Evolutionary conservation across 371 early-diverging fungal genomes (phyloP).

Genomic region (Polyrhizophydium stewartii): DNA sequence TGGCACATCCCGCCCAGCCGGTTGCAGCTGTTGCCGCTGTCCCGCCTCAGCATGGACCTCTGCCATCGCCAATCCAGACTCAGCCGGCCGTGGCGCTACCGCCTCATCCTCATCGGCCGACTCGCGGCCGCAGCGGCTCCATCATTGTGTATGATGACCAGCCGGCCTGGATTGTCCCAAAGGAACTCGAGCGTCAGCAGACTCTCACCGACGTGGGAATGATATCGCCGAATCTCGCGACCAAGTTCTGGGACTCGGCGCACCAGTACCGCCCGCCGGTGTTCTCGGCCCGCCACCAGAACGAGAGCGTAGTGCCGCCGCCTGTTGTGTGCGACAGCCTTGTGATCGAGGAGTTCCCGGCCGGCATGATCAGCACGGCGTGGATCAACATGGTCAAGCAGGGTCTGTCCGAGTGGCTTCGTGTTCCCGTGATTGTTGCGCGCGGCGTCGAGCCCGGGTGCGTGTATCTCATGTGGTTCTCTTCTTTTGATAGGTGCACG

Average conservation of each 20-base stretch:
- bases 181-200: conserved; percentile 7
- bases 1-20: background rate
- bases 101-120: background rate
- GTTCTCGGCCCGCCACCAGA: conserved; percentile 37
- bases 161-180: conserved; percentile 25
- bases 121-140: conserved; percentile 48
- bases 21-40: no score
- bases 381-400: conserved; percentile 76
- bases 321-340: conserved; percentile 58
- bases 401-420: conserved; percentile 62
- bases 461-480: background rate
- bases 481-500: no score
- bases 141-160: conserved; percentile 62
- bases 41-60: conserved; percentile 1
- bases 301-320: conserved; percentile 66
- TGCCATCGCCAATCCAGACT: background rate
- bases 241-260: conserved; percentile 46
- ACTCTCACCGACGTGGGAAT: background rate
- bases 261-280: conserved; percentile 57
- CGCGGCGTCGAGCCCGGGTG: conserved; percentile 57
- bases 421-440: conserved; percentile 65
- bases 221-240: conserved; percentile 7
- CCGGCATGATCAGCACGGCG: conserved; percentile 57
- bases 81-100: background rate
- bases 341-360: conserved; percentile 61